phyloP scores from a whole-genome alignment of 345 rosid genomes.

The Sonneratia caseolaris region DNA sequence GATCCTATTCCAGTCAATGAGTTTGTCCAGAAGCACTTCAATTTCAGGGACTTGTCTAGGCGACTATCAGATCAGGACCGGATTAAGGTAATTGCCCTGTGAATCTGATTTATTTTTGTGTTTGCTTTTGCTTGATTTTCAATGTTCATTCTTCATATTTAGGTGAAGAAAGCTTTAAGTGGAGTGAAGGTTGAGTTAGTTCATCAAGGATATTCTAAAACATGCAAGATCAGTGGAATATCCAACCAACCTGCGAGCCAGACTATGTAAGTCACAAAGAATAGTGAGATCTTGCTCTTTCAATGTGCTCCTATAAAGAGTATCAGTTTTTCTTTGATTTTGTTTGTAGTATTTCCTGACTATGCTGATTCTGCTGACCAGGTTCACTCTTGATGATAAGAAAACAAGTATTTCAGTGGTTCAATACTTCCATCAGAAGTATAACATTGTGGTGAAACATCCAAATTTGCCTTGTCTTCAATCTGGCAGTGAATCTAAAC shows the following conservation, averaged over 20 bases:
- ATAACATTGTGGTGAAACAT: conserved; percentile 21
- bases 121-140: too few species aligned
- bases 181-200: conserved; percentile 34
- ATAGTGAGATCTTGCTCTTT: too few species aligned
- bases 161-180: conserved; percentile 51
- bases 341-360: too few species aligned
- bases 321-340: neutral
- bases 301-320: too few species aligned
- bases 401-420: conserved; percentile 23
- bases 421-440: conserved; percentile 44
- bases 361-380: conserved; percentile 9
- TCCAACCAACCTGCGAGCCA: conserved; percentile 34
- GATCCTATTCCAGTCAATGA: conserved; percentile 52
- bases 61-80: conserved; percentile 52
- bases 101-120: neutral
- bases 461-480: conserved; percentile 46
- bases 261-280: conserved; percentile 28
- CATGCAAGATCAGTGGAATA: conserved; percentile 39
- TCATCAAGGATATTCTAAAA: conserved; percentile 16
- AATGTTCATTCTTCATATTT: neutral
- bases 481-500: conserved; percentile 53
- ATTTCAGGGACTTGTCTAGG: conserved; percentile 20
- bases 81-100: conserved; percentile 30
- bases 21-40: conserved; percentile 29
- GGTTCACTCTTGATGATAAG: conserved; percentile 45